Evolutionary conservation across 2,329 filamentous ascomycete genomes (phyloP), one percentile per base, ranked within the genome.

Genomic region (Fusarium abutilonis): DNA sequence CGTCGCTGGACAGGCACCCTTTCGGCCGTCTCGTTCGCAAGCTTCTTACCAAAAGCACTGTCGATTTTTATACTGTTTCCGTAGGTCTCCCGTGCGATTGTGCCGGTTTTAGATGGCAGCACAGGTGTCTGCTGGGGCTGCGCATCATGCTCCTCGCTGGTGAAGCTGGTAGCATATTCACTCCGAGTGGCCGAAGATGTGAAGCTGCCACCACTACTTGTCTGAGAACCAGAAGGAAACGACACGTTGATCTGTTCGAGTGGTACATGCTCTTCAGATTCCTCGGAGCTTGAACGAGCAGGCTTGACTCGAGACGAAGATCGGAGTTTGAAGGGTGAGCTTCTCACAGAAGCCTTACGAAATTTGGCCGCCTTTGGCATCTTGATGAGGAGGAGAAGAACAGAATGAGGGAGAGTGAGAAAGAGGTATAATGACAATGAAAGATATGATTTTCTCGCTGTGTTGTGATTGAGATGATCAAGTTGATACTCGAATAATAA

Each of bases 1-100:
- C 82, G 80, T 14, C 85, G 80, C 74, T 86, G 84, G 21, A 78
- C 73, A 2, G 83, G 82, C 3, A 78, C 76, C 4, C 84, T 80
- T 60, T 79, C 73, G 32, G 83, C 83, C 1, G 76, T 70, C 58
- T 84, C 80, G 23, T 74, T 72, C 4, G 81, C 78, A n/a, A 87
- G 74, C 35, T 81, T 79, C 73, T 81, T 84, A n/a, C 82, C 82
- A 10, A 86, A 74, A 1, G 81, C 79, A 67, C 82, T 85, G 26
- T 86, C 83, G 21, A 84, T 77, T 32, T 78, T 76, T 21, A 86
- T 75, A 3, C 73, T 69, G 7, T 66, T 58, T 54, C 85, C 84
- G 39, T 83, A 84, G 2, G 77, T 79, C 39, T 79, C 75, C 11
- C 71, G 70, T 7, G 83, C 82, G 14, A 85, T 75, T 51, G 80